phyloP scores from a whole-genome alignment of 192 early-diverging fungal genomes.

The Entomortierella chlamydospora region DNA sequence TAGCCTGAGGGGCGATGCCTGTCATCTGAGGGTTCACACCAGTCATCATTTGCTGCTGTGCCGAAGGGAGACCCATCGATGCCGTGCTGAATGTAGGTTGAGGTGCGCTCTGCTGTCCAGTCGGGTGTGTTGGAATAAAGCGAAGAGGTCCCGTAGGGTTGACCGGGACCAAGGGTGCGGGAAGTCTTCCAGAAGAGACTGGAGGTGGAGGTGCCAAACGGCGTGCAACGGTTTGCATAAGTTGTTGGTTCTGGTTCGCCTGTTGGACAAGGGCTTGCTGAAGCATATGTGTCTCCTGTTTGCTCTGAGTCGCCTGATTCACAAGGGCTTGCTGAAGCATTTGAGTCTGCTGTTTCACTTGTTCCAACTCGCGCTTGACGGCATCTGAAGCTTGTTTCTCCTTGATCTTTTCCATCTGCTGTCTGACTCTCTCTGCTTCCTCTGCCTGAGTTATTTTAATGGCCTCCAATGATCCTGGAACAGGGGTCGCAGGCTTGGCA shows the following conservation, averaged over 20 bases:
- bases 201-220: slow-evolving; percentile 53
- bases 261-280: slow-evolving; percentile 46
- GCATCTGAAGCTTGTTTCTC: slow-evolving; percentile 30
- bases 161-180: slow-evolving; percentile 41
- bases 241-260: slow-evolving; percentile 37
- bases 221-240: slow-evolving; percentile 26
- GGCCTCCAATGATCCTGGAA: slow-evolving; percentile 29
- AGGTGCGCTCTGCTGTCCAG: slow-evolving; percentile 28
- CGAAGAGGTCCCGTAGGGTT: slow-evolving; percentile 53
- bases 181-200: slow-evolving; percentile 25
- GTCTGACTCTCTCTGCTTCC: slow-evolving; percentile 41
- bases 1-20: slow-evolving; percentile 38
- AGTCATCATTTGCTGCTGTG: slow-evolving; percentile 55
- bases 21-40: slow-evolving; percentile 44
- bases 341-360: slow-evolving; percentile 34
- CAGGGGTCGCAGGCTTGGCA: slow-evolving; percentile 29
- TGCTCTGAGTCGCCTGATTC: slow-evolving; percentile 41
- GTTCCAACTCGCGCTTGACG: slow-evolving; percentile 40
- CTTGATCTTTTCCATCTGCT: slow-evolving; percentile 43
- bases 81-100: slow-evolving; percentile 44
- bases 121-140: slow-evolving; percentile 49
- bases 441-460: slow-evolving; percentile 35
- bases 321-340: slow-evolving; percentile 45
- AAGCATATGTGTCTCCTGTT: slow-evolving; percentile 31
- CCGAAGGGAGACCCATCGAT: slow-evolving; percentile 40